A percentile compares a stretch with the other conserved stretches of the same genome.
Evolutionary conservation across 352 stramenopile genomes (phyloP).

Genomic region (Phytophthora citricola): DNA sequence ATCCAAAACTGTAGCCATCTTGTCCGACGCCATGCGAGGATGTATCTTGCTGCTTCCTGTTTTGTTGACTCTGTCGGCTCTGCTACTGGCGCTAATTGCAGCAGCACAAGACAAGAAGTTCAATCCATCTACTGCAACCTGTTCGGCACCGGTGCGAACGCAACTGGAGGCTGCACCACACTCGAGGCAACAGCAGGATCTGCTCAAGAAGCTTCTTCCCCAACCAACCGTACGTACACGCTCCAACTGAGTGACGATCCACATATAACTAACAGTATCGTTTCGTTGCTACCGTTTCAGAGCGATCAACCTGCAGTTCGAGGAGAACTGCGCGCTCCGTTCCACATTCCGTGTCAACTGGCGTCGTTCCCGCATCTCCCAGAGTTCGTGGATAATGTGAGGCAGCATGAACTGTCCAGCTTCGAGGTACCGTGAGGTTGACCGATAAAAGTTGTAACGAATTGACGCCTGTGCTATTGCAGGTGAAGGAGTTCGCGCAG

Average conservation of each 20-base stretch:
- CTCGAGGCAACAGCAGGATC: slow-evolving; percentile 20
- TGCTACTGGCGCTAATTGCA: background rate
- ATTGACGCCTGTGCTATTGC: background rate
- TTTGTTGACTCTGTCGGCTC: slow-evolving; percentile 1
- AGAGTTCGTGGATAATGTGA: background rate
- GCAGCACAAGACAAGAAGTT: background rate
- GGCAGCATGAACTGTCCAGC: background rate
- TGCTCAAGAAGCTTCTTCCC: slow-evolving; percentile 26
- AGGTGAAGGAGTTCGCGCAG: slow-evolving; percentile 52
- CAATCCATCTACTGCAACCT: slow-evolving; percentile 8
- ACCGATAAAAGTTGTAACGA: background rate
- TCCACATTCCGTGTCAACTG: slow-evolving; percentile 44
- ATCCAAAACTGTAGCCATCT: slow-evolving; percentile 22
- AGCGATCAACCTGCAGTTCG: slow-evolving; percentile 22
- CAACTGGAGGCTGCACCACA: slow-evolving; percentile 17
- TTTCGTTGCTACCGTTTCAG: slow-evolving; percentile 6
- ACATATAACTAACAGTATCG: no score
- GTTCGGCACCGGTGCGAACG: slow-evolving; percentile 7
- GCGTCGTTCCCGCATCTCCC: background rate
- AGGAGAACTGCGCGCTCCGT: slow-evolving; percentile 45
- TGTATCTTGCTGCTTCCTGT: slow-evolving; percentile 6
- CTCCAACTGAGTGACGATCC: slow-evolving; percentile 5
- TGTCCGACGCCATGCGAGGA: background rate
- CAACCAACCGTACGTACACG: slow-evolving; percentile 31
- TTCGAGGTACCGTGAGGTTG: slow-evolving; percentile 15